Base-by-base conservation (phyloP, 257 asterid genomes). In the Rehmannia glutinosa region DNA sequence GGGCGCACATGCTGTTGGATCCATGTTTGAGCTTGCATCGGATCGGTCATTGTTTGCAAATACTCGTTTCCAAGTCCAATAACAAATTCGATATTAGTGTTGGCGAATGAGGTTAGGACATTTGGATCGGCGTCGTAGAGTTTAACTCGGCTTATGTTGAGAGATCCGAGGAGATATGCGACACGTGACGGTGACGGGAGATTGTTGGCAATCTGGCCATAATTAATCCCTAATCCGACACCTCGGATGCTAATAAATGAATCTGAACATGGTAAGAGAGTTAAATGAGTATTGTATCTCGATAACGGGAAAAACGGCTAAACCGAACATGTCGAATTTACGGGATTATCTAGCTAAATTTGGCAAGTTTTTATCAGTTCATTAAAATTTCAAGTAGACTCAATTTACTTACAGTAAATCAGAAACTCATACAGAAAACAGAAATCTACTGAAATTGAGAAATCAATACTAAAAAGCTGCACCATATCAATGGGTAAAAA, bases 201-300 rank as follows among this genome's bases (percentile, higher is more conserved):
- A 74, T 94, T 79, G 83, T 87, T 84, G 38, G 96, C 99, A 15
- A 91, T 87, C 68, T 88, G 97, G 71, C 99, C 99, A 67, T 91
- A 94, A 69, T 94, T 94, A n/a, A 94, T 94, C 56, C 99, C 99
- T 43, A 91, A 41, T 76, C 96, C 97, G 3, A 72, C 3, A 66
- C 91, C 64, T 0, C 38, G 64, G 50, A 56, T 61, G 36, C 81
- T 60, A 3, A 43, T 58, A 41, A 78, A 49, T 25, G 86, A 79
- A 77, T 75, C 97, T 90, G 80, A 36, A 41, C 23, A 55, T 57
- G 36, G 45, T 28, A 20, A 30, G 23, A 30, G 8, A 43, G 16
- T n/a, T n/a, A n/a, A n/a, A 41, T 5, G 32, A 41, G 16, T 33
- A 25, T 17, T 39, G 13, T 6, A 12, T 41, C 13, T 11, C 17